Evolutionary conservation across 2,329 filamentous ascomycete species (phyloP), one percentile per base, ranked within the genome.

Genomic region (Aspergillus sp.): DNA sequence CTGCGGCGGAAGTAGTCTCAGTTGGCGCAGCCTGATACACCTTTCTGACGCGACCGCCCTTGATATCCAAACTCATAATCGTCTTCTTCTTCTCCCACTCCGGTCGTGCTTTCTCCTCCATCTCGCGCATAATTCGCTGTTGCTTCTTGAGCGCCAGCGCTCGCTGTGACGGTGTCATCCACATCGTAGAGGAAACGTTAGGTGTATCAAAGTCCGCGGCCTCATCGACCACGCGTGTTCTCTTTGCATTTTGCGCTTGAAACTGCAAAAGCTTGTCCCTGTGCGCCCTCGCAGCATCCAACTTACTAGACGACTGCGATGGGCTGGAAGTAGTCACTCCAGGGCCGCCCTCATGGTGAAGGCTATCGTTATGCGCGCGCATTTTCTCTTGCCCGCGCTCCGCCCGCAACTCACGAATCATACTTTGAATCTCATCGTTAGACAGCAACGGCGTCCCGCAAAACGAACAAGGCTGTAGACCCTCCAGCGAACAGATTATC

Each of bases 401-500:
- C 52, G 91, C 89, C 40, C 88, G 87, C 12, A 99, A 81, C 66
- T 93, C 88, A 24, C 84, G 83, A 49, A 98, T 89, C 85, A 99
- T 96, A 34, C 84, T 86, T 67, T 96, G 89, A 9, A 96, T 85
- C 54, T 98, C 92, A 3, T 83, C 77, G 0, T 84, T 72, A 30
- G 83, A 87, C 7, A 99, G 79, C 0, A 99, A 79, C 0, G 91
- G 86, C 0, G 83, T 81, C 0, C 87, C 86, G 77, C 95, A 99
- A 70, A 90, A 97, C 0, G 93, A 97, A 73, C 95, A 99, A 0
- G 93, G 93, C 0, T 93, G 93, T 0, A 98, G 81, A 0, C 95
- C 95, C 75, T 99, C 93, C 68, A 95, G 93, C 22, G 96, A 86
- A 72, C 95, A 99, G 54, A 98, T 88, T 12, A 99, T 91, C 73